These are phyloP conservation scores for Leptomonas seymouri DNA, from an alignment of 208 protist species.

Conservation along the genomic window DNA sequence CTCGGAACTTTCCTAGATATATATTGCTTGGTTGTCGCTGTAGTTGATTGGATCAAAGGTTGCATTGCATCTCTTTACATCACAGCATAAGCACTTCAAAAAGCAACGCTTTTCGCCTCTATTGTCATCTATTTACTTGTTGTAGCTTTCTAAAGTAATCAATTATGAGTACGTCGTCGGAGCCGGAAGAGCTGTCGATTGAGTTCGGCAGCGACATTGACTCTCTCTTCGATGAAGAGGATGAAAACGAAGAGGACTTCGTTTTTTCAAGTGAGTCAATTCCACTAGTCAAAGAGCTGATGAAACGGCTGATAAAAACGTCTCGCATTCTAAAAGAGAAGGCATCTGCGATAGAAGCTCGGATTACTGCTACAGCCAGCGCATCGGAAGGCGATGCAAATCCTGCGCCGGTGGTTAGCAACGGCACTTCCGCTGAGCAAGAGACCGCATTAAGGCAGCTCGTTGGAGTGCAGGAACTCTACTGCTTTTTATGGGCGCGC, in stretches of 20 bases:
- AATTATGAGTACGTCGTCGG: slow-evolving; percentile 19
- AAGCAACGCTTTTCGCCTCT: background rate
- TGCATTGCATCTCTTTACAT: background rate
- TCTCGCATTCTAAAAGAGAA: slow-evolving; percentile 31
- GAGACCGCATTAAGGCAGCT: slow-evolving; percentile 15
- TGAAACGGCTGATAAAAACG: slow-evolving; percentile 44
- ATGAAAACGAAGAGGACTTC: slow-evolving; percentile 43
- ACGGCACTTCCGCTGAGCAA: slow-evolving; percentile 15
- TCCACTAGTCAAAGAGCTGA: slow-evolving; percentile 43
- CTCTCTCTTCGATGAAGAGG: slow-evolving; percentile 30
- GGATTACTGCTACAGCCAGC: background rate
- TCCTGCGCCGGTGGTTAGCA: background rate
- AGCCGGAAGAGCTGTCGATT: slow-evolving; percentile 30
- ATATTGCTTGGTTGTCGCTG: background rate
- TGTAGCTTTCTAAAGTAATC: no score
- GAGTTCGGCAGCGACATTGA: slow-evolving; percentile 31
- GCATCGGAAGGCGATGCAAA: slow-evolving; percentile 12
- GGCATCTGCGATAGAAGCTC: slow-evolving; percentile 21
- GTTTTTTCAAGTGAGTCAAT: slow-evolving; percentile 40
- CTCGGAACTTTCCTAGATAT: background rate
- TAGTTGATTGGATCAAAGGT: background rate
- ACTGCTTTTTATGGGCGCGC: slow-evolving; percentile 38
- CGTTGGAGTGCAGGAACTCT: slow-evolving; percentile 22
- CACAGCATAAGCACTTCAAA: no score
- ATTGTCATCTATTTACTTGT: background rate